A percentile compares a stretch with the other conserved stretches of the same genome.
phyloP scores from a whole-genome alignment of 306 rosid species.

The Cucurbita ficifolia region DNA sequence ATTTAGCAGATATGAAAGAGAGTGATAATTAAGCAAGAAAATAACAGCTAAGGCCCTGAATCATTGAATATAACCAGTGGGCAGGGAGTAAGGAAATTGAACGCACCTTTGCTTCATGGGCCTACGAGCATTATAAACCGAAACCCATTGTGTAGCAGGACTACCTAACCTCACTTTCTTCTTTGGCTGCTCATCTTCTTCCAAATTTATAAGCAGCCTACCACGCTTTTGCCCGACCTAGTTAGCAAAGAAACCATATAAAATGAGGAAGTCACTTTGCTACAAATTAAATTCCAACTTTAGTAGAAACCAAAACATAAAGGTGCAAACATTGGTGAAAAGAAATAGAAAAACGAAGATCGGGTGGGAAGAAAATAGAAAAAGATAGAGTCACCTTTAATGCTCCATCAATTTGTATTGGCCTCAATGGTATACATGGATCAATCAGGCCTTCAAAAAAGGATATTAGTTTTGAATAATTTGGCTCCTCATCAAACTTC shows the following conservation, averaged over 20 bases:
- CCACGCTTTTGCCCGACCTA: conserved; percentile 91
- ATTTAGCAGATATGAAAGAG: background rate
- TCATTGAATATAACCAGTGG: no score
- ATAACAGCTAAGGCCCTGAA: background rate
- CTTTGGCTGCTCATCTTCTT: conserved; percentile 92
- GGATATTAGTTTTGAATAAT: conserved; percentile 71
- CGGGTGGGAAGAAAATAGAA: background rate
- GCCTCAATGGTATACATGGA: conserved; percentile 53
- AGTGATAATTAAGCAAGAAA: background rate
- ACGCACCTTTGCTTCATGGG: conserved; percentile 91
- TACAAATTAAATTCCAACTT: background rate
- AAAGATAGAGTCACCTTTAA: conserved; percentile 41
- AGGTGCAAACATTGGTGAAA: background rate
- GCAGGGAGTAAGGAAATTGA: background rate
- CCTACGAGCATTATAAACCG: conserved; percentile 85
- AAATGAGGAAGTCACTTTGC: conserved; percentile 6
- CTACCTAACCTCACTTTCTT: conserved; percentile 81
- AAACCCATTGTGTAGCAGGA: conserved; percentile 94
- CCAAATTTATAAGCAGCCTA: conserved; percentile 58
- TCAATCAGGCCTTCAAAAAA: conserved; percentile 72
- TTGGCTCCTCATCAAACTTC: conserved; percentile 93
- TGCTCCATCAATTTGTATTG: conserved; percentile 89
- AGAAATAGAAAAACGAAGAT: background rate
- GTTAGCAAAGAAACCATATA: background rate
- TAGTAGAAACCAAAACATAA: background rate